Evolutionary conservation across 352 stramenopile species (phyloP).

Genomic region (Blastocystis sp.): DNA sequence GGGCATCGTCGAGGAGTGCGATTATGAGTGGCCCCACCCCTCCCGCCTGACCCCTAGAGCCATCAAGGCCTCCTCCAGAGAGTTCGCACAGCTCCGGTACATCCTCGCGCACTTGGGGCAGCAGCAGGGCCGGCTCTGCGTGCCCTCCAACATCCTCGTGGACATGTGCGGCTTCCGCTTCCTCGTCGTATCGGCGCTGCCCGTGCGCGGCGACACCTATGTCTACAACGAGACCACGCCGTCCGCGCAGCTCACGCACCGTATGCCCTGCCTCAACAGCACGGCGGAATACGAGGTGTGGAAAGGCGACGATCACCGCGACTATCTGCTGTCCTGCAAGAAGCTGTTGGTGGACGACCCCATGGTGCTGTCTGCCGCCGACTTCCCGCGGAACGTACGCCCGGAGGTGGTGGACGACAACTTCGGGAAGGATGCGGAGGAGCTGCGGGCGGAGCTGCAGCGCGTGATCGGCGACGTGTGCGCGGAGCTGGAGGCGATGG

Average conservation of each 20-base stretch:
- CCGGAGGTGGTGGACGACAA: conserved; percentile 10
- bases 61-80: conserved; percentile 32
- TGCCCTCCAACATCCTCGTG: conserved; percentile 3
- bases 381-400: background rate
- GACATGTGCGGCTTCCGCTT: conserved; percentile 64
- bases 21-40: background rate
- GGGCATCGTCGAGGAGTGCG: conserved; percentile 20
- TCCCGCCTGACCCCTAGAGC: background rate
- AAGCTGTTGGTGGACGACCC: conserved; percentile 17
- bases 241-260: conserved; percentile 28
- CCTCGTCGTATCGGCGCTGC: conserved; percentile 42
- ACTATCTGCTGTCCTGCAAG: conserved; percentile 29
- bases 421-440: background rate
- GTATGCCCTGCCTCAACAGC: background rate
- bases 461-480: background rate
- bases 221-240: conserved; percentile 38
- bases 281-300: conserved; percentile 35
- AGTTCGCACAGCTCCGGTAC: conserved; percentile 28
- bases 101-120: conserved; percentile 10
- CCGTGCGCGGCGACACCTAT: background rate
- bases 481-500: conserved; percentile 21
- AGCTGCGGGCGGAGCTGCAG: background rate
- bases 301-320: conserved; percentile 43
- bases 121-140: conserved; percentile 12
- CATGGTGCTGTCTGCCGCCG: background rate